A percentile compares a stretch with the other conserved stretches of the same genome.
Evolutionary conservation across 768 basidiomycete species (phyloP).

Genomic region (Podaxis sp.): DNA sequence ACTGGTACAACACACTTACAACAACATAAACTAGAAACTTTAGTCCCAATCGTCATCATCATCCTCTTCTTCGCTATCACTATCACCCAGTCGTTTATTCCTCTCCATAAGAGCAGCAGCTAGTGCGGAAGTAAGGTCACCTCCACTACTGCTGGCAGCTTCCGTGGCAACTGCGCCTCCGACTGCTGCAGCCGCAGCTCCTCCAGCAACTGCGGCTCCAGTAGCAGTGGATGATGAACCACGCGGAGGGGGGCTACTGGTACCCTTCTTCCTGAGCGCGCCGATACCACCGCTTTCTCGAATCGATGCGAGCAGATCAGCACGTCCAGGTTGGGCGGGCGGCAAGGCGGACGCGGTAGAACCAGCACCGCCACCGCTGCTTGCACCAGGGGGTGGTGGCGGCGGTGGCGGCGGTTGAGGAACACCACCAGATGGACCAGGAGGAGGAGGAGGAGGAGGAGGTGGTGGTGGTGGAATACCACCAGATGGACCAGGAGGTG

Average conservation of each 20-base stretch:
- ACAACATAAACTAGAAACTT: background rate
- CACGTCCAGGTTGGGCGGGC: conserved; percentile 57
- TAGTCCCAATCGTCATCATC: conserved; percentile 66
- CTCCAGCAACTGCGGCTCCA: conserved; percentile 30
- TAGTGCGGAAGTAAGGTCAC: conserved; percentile 77
- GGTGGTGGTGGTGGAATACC: conserved; percentile 31
- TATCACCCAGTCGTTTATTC: conserved; percentile 86
- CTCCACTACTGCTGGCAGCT: conserved; percentile 47
- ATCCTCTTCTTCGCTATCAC: conserved; percentile 77
- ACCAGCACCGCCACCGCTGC: conserved; percentile 20
- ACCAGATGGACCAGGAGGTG: conserved; percentile 30
- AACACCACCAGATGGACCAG: conserved; percentile 27
- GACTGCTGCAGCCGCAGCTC: conserved; percentile 34
- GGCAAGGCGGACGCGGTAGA: conserved; percentile 33
- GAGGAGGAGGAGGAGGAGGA: conserved; percentile 47
- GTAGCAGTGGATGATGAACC: conserved; percentile 33
- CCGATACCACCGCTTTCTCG: conserved; percentile 72
- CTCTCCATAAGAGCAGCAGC: conserved; percentile 80
- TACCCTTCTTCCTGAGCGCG: conserved; percentile 60
- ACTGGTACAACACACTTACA: background rate
- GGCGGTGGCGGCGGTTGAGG: conserved; percentile 31
- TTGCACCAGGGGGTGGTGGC: conserved; percentile 38
- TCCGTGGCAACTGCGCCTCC: conserved; percentile 32
- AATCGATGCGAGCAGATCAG: conserved; percentile 73
- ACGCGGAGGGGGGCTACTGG: conserved; percentile 30